phyloP scores from a whole-genome alignment of 345 rosid genomes.

The Hibiscus trionum region DNA sequence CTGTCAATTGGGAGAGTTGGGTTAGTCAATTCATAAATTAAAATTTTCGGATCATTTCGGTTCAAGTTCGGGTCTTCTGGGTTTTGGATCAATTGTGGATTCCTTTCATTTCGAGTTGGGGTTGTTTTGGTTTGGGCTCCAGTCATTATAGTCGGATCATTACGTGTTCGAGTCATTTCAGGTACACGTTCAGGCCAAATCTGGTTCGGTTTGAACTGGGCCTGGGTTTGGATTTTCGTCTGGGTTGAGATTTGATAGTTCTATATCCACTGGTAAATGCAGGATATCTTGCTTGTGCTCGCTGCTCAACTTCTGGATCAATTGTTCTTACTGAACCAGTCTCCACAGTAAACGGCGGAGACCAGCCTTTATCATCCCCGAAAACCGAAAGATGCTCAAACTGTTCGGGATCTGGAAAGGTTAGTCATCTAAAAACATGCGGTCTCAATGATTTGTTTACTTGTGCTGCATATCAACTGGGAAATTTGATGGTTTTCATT shows the following conservation, averaged over 20 bases:
- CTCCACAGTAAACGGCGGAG: conserved; percentile 42
- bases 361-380: conserved; percentile 47
- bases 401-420: conserved; percentile 98
- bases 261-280: conserved; percentile 15
- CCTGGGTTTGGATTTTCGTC: not conserved
- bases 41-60: not conserved
- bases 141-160: too few relatives aligned
- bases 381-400: conserved; percentile 85
- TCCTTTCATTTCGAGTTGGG: too few relatives aligned
- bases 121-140: too few relatives aligned
- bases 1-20: not conserved
- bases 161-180: not conserved
- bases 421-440: conserved; percentile 13
- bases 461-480: not conserved
- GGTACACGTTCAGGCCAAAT: not conserved
- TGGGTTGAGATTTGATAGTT: not conserved
- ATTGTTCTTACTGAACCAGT: conserved; percentile 63
- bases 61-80: too few relatives aligned
- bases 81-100: too few relatives aligned
- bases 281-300: conserved; percentile 98
- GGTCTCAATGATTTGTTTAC: not conserved
- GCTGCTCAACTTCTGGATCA: conserved; percentile 81
- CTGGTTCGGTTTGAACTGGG: not conserved
- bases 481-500: not conserved
- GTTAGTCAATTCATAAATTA: not conserved